phyloP scores from a whole-genome alignment of 768 basidiomycete species.

The Suillus discolor region DNA sequence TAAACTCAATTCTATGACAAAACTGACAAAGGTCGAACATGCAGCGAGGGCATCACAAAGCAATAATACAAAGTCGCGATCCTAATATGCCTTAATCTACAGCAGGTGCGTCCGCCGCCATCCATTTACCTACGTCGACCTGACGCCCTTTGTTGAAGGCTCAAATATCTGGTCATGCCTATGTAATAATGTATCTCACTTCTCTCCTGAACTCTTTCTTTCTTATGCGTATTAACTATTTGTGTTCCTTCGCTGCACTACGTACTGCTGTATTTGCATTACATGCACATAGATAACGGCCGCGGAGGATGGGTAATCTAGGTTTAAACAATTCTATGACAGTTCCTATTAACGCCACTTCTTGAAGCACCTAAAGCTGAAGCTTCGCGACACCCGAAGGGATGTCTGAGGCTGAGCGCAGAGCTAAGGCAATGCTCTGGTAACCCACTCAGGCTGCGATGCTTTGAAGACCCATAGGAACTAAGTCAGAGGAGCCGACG shows the following conservation, averaged over 20 bases:
- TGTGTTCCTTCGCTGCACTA: neutral
- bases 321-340: neutral
- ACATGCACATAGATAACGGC: neutral
- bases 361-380: neutral
- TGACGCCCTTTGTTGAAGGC: neutral
- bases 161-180: neutral
- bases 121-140: neutral
- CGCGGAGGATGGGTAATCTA: neutral
- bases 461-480: neutral
- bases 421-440: neutral
- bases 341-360: neutral
- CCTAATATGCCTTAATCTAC: neutral
- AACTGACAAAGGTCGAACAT: neutral
- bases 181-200: neutral
- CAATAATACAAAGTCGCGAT: neutral
- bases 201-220: neutral
- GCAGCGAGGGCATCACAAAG: neutral
- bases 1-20: neutral
- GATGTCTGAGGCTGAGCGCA: neutral
- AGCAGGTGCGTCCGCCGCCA: neutral
- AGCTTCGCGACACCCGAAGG: neutral
- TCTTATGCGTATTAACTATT: neutral
- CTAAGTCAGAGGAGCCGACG: neutral
- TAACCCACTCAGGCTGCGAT: neutral
- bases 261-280: neutral